Base-by-base conservation (phyloP, 106 monocot genomes). In the Acorus gramineus region DNA sequence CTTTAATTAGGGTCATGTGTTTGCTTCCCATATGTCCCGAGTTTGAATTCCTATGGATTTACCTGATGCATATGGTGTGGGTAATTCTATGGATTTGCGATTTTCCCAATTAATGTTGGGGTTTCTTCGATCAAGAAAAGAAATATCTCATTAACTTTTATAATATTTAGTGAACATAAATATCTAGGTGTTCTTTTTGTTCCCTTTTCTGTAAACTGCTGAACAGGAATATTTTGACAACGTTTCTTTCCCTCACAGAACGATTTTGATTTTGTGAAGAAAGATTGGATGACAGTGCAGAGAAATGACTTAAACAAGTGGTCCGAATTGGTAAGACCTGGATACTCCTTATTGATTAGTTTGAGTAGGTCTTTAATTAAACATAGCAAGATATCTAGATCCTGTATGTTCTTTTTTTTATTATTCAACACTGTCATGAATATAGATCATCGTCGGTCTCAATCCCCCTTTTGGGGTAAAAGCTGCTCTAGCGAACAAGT, bases 381-480 rank as follows among this genome's bases (percentile, higher is more conserved):
- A 28, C 11, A 13, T 3, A 8, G 28, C 6, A n/a, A 13, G 14
- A 57, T 28, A 57, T 57, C 48, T 11, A 11, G 44, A 46, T 11
- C 63, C 44, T 63, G 7, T 45, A 49, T 63, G 6, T 47, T 11
- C 42, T 3, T 60, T 56, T 12, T 11, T 48, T 65, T 46, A 28
- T 4, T n/a, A 55, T 62, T 43, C 4, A 7, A 5, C 56, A 53
- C 49, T 11, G 14, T 66, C 4, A 44, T 66, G 11, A 43, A 56
- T 28, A 28, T 66, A 95, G 94, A 96, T 96, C 51, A 96, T 96
- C 77, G 28, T 28, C 1, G 95, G 95, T 4, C 83, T 96, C 28
- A 96, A 87, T 76, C 95, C 95, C 73, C 95, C 95, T 45, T 96
- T 96, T 79, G 90, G 95, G 43, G 62, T 83, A 49, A 88, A 91